phyloP scores from a whole-genome alignment of 1,284 basidiomycete species.

The Heterobasidion irregulare region DNA sequence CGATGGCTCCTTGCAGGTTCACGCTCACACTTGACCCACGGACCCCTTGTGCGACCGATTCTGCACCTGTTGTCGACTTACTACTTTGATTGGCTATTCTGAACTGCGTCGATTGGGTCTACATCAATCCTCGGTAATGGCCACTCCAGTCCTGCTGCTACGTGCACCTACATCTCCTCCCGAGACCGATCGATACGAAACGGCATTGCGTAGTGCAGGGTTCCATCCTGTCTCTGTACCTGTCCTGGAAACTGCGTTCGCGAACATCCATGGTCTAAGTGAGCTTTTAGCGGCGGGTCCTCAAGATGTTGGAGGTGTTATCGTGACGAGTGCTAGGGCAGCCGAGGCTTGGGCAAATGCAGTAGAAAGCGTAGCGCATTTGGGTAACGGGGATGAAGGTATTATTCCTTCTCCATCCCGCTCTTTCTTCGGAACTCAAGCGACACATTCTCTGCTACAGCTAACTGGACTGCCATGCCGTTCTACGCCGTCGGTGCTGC shows the following conservation, averaged over 20 bases:
- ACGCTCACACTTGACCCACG: too few relatives aligned
- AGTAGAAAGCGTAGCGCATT: slow-evolving; percentile 17
- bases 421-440: too few relatives aligned
- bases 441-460: slow-evolving; percentile 6
- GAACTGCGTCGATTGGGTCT: too few relatives aligned
- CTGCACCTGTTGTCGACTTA: too few relatives aligned
- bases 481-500: slow-evolving; percentile 72
- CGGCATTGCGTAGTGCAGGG: slow-evolving; percentile 30
- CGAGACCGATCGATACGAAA: slow-evolving; percentile 43
- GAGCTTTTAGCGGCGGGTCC: slow-evolving; percentile 32
- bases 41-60: too few relatives aligned
- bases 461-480: slow-evolving; percentile 42
- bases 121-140: neutral
- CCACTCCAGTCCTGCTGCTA: slow-evolving; percentile 10
- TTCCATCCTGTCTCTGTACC: slow-evolving; percentile 50
- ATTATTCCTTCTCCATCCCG: neutral
- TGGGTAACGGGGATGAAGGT: neutral
- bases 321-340: slow-evolving; percentile 66
- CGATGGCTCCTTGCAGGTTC: too few relatives aligned
- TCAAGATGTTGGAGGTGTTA: slow-evolving; percentile 35
- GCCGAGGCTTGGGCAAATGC: slow-evolving; percentile 58
- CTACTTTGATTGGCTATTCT: too few relatives aligned
- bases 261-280: slow-evolving; percentile 38
- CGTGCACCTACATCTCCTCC: slow-evolving; percentile 7
- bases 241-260: slow-evolving; percentile 54